These are phyloP conservation scores for Didymella exigua DNA, from an alignment of 2,329 filamentous ascomycete species.

Conservation along the genomic window DNA sequence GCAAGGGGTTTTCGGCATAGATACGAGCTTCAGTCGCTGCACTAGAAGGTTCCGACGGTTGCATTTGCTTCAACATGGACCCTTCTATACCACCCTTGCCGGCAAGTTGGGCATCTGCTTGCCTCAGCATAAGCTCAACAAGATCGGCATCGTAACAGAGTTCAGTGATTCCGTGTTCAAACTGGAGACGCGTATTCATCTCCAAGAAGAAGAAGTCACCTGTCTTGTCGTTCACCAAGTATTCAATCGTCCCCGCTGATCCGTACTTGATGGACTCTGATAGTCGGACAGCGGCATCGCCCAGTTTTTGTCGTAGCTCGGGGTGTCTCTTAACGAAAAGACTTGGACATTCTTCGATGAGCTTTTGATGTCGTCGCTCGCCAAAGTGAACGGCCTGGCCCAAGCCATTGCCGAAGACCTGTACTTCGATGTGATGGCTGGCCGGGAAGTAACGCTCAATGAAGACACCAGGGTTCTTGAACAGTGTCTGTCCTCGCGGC, in stretches of 20 bases:
- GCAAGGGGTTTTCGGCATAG: slow-evolving; percentile 64
- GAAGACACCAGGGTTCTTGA: slow-evolving; percentile 83
- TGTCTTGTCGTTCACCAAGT: slow-evolving; percentile 82
- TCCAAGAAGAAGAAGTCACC: slow-evolving; percentile 75
- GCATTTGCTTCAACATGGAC: slow-evolving; percentile 50
- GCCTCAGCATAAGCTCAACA: slow-evolving; percentile 61
- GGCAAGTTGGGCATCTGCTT: slow-evolving; percentile 58
- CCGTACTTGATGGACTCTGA: slow-evolving; percentile 68
- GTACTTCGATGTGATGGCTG: slow-evolving; percentile 85
- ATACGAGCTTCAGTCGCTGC: slow-evolving; percentile 60
- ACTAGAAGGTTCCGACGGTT: slow-evolving; percentile 53
- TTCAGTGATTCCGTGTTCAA: slow-evolving; percentile 65
- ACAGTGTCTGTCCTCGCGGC: slow-evolving; percentile 76
- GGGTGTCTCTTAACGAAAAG: slow-evolving; percentile 63
- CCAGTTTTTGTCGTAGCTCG: slow-evolving; percentile 66
- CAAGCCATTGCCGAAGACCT: slow-evolving; percentile 83
- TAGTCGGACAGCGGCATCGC: slow-evolving; percentile 72
- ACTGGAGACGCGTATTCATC: slow-evolving; percentile 65
- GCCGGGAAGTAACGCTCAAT: slow-evolving; percentile 82
- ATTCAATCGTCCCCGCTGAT: slow-evolving; percentile 90
- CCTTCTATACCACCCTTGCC: slow-evolving; percentile 54
- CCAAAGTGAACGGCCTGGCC: slow-evolving; percentile 83
- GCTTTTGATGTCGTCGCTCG: slow-evolving; percentile 87
- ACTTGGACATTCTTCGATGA: slow-evolving; percentile 86
- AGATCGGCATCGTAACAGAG: slow-evolving; percentile 61